Base-by-base conservation (phyloP, 2,329 filamentous ascomycete genomes). In the Verticillium tricorpus region DNA sequence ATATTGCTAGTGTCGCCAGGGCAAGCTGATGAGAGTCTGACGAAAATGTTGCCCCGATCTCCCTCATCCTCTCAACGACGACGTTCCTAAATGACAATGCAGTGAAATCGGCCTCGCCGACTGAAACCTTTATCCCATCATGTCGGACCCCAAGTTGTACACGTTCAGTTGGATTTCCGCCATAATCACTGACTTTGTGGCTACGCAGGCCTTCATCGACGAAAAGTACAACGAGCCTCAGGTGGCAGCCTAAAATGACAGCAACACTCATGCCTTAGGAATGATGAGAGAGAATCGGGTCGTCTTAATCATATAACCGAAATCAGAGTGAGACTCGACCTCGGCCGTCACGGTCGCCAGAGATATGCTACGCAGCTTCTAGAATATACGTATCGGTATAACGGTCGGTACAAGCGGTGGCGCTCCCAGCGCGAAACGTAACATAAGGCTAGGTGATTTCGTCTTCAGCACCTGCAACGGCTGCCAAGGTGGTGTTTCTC, bases 351-450 rank as follows among this genome's bases (percentile, higher is more conserved):
- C 61, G 0, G 70, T 77, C 2, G 71, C 72, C 8, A 66, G 64
- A 52, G 67, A 74, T 59, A 72, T 78, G 70, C 59, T 69, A 45
- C 66, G 64, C 34, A 73, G 64, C 37, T 78, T 78, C 58, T 68
- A 71, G 0, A 72, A 72, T 28, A 37, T 70, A 12, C 63, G 63
- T 25, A 65, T 64, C 31, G 63, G 62, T 15, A 57, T 70, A 5
- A 57, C 68, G 60, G 68, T 69, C 22, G 69, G 67, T 8, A 70
- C 74, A 2, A 73, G 69, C 0, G 74, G 75, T 1, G 76, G 74
- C 2, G 74, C 68, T 0, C 75, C 76, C 62, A 79, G 65, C 59
- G 0, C 4, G 2, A 62, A 69, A 17, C 61, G 72, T 17, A 74
- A 78, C n/a, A 71, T 78, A 1, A 70, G 75, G 3, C 78, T 58